phyloP scores from a whole-genome alignment of 306 rosid species.

The Argentina anserina region DNA sequence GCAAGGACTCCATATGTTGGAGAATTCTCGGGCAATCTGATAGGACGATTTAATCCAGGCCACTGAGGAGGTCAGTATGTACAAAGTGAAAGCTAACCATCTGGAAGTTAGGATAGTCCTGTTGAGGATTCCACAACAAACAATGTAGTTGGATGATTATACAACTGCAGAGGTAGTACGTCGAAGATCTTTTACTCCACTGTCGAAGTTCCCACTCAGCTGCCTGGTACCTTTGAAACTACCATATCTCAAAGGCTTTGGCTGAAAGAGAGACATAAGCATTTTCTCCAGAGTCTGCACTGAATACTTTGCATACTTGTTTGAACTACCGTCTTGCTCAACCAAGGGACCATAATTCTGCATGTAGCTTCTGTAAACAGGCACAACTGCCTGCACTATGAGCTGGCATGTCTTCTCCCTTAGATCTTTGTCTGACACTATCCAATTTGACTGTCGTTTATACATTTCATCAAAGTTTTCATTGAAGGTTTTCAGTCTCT shows the following conservation, averaged over 20 bases:
- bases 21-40: slow-evolving; percentile 29
- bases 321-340: slow-evolving; percentile 81
- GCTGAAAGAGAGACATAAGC: slow-evolving; percentile 72
- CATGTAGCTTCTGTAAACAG: slow-evolving; percentile 98
- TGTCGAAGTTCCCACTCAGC: slow-evolving; percentile 63
- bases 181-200: slow-evolving; percentile 60
- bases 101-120: slow-evolving; percentile 5
- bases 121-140: slow-evolving; percentile 21
- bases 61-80: slow-evolving; percentile 38
- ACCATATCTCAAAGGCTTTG: slow-evolving; percentile 66
- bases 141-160: slow-evolving; percentile 32
- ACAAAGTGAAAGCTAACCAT: slow-evolving; percentile 38
- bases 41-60: slow-evolving; percentile 21
- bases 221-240: slow-evolving; percentile 72
- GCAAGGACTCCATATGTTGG: slow-evolving; percentile 36
- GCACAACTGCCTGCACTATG: slow-evolving; percentile 91
- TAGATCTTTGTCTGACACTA: slow-evolving; percentile 66
- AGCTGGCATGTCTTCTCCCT: slow-evolving; percentile 87
- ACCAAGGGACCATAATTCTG: slow-evolving; percentile 98
- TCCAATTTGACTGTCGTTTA: slow-evolving; percentile 69
- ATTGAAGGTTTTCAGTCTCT: slow-evolving; percentile 84
- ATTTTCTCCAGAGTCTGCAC: slow-evolving; percentile 89
- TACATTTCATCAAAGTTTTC: slow-evolving; percentile 86
- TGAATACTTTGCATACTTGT: slow-evolving; percentile 77
- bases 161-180: slow-evolving; percentile 76